Conservation (phyloP, 768 basidiomycete species). For the Boletus sp. region DNA sequence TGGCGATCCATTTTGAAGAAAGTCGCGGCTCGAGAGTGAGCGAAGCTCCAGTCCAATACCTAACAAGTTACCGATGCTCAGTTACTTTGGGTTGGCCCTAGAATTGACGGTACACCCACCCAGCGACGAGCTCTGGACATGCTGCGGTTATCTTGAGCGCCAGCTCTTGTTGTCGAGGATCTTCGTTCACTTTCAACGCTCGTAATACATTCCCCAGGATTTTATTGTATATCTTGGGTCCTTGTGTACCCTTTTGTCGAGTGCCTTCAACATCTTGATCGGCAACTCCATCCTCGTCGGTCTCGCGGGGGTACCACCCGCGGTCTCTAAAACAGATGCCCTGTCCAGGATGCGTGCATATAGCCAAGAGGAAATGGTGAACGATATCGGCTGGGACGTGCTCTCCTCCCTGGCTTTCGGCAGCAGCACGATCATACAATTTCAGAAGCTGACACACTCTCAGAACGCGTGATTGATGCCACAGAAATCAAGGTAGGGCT, state of each 20-base stretch:
- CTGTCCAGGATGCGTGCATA: slow-evolving; percentile 74
- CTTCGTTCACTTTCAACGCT: slow-evolving; percentile 83
- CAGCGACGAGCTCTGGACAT: slow-evolving; percentile 82
- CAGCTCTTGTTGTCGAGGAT: slow-evolving; percentile 79
- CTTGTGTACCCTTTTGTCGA: slow-evolving; percentile 28
- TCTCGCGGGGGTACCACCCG: slow-evolving; percentile 86
- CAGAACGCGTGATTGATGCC: background rate
- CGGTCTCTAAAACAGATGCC: slow-evolving; percentile 87
- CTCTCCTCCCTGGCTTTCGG: slow-evolving; percentile 48
- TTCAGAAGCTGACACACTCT: slow-evolving; percentile 53
- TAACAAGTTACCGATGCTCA: slow-evolving; percentile 28
- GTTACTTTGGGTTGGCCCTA: background rate
- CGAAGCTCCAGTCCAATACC: slow-evolving; percentile 68
- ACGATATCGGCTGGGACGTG: slow-evolving; percentile 72
- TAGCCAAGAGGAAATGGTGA: slow-evolving; percentile 83
- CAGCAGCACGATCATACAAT: slow-evolving; percentile 60
- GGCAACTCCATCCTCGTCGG: slow-evolving; percentile 36
- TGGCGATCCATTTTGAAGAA: slow-evolving; percentile 88
- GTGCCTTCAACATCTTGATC: slow-evolving; percentile 35
- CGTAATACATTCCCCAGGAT: slow-evolving; percentile 75
- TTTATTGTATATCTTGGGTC: slow-evolving; percentile 72
- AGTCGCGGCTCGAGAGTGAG: slow-evolving; percentile 82
- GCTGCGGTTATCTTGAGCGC: slow-evolving; percentile 74
- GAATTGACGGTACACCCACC: slow-evolving; percentile 42
- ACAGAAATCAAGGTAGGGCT: slow-evolving; percentile 9